Percentiles rank a stretch among this genome's conserved stretches.
These are phyloP conservation scores for Trichoderma gamsii DNA, from an alignment of 495 filamentous ascomycete genomes.

Conservation along the genomic window DNA sequence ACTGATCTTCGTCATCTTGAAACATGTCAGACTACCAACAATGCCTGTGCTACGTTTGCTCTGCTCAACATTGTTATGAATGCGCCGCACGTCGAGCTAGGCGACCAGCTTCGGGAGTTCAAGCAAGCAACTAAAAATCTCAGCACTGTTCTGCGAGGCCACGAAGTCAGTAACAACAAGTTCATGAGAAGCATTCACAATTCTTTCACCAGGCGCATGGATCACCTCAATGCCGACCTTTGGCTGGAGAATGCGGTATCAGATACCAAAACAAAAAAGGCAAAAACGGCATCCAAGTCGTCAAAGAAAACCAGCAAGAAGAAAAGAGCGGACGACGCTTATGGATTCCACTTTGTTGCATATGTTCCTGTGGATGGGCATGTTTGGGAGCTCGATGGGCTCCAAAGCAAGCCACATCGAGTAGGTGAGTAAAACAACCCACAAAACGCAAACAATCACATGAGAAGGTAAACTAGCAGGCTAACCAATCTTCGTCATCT, in stretches of 20 bases:
- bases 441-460: not conserved
- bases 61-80: constrained; percentile 92
- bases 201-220: constrained; percentile 73
- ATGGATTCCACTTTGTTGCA: constrained; percentile 79
- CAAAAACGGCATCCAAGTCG: constrained; percentile 27
- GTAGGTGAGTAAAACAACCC: constrained; percentile 48
- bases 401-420: constrained; percentile 65
- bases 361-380: constrained; percentile 70
- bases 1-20: not conserved
- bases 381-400: constrained; percentile 87
- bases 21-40: constrained; percentile 56
- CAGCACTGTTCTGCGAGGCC: constrained; percentile 65
- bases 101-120: constrained; percentile 60
- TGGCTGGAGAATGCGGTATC: constrained; percentile 56
- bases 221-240: constrained; percentile 72
- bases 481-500: not conserved
- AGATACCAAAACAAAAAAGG: constrained; percentile 38
- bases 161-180: constrained; percentile 64
- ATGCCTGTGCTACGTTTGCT: constrained; percentile 84
- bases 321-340: constrained; percentile 19
- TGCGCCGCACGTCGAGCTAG: constrained; percentile 53
- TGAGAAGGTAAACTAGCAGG: too few relatives aligned
- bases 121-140: constrained; percentile 63
- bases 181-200: constrained; percentile 81
- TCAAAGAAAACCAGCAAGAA: constrained; percentile 31